Evolutionary conservation across 768 basidiomycete genomes (phyloP), one percentile per base, ranked within the genome.

Genomic region (Candolleomyces aberdarensis): DNA sequence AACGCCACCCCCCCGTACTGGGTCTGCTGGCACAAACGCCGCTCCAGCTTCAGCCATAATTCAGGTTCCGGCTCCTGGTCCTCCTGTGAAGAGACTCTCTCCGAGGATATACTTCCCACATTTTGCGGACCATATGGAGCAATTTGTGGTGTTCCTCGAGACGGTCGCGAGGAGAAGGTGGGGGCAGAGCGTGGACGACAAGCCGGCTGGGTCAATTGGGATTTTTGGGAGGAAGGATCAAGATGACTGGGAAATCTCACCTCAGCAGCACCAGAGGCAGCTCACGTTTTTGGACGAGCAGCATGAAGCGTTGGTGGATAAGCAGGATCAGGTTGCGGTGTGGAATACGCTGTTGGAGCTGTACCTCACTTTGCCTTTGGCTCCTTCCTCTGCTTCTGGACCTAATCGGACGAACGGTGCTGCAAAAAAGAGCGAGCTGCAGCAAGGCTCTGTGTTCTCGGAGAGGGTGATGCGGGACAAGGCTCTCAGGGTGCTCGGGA

Each of bases 341-440:
- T 98, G 96, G 96, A 97, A 96, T 74, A 98, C 96, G 10, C 78
- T 98, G 2, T 76, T 98, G 61, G 96, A 99, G 74, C 82, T 99
- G 11, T 98, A 98, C 71, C 82, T 99, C 49, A 83, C 87, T 8
- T 71, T 81, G 40, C 81, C 83, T n/a, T 50, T 46, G 9, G 44
- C 62, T 13, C 15, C 26, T 3, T 31, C 54, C 66, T 65, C 13
- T 55, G 61, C 26, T 26, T 1, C 26, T 26, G 26, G 26, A 26
- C 26, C 26, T 26, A 26, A 26, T 26, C 26, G 26, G 26, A 26
- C 26, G 26, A 26, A 26, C 26, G 26, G 26, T 26, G 26, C 26
- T 26, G 26, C 26, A 1, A 26, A 1, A 3, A 26, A 1, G n/a
- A 26, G 3, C 3, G 26, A 3, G 2, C 26, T 26, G 26, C 26